Percentiles rank a stretch among this genome's conserved stretches.
Conservation (phyloP, 768 basidiomycete genomes). For the Tulasnella sp. region DNA sequence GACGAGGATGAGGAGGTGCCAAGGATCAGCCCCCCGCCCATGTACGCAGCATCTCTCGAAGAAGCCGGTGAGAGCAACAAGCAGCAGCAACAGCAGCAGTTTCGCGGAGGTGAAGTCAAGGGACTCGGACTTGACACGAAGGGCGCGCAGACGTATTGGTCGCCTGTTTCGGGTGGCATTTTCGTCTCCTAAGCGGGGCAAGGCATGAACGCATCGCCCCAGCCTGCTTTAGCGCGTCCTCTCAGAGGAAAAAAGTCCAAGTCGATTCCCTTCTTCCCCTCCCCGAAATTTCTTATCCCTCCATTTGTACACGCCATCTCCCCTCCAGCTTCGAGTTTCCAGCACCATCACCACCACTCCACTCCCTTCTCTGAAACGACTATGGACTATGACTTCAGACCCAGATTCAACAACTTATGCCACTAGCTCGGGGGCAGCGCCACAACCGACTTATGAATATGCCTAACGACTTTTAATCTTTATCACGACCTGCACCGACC, state of each 20-base stretch:
- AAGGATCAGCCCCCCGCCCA: neutral
- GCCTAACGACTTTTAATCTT: neutral
- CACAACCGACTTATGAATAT: neutral
- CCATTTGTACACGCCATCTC: neutral
- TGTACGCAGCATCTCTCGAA: neutral
- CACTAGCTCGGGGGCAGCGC: neutral
- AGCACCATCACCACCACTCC: neutral
- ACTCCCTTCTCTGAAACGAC: neutral
- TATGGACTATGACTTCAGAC: neutral
- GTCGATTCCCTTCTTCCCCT: neutral
- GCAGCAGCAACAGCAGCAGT: neutral
- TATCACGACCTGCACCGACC: neutral
- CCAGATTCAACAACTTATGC: neutral
- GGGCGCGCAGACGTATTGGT: neutral
- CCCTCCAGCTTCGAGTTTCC: neutral
- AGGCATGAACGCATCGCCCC: too few species aligned
- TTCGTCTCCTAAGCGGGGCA: neutral
- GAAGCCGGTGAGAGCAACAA: neutral
- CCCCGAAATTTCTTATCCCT: neutral
- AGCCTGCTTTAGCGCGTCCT: too few species aligned
- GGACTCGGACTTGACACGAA: slow-evolving; percentile 2
- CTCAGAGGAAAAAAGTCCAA: neutral
- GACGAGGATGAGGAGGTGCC: neutral
- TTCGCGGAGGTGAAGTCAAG: neutral
- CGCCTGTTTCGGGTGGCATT: slow-evolving; percentile 4